Base-by-base conservation (phyloP, 2,329 filamentous ascomycete genomes). In the Coleophoma cylindrospora region DNA sequence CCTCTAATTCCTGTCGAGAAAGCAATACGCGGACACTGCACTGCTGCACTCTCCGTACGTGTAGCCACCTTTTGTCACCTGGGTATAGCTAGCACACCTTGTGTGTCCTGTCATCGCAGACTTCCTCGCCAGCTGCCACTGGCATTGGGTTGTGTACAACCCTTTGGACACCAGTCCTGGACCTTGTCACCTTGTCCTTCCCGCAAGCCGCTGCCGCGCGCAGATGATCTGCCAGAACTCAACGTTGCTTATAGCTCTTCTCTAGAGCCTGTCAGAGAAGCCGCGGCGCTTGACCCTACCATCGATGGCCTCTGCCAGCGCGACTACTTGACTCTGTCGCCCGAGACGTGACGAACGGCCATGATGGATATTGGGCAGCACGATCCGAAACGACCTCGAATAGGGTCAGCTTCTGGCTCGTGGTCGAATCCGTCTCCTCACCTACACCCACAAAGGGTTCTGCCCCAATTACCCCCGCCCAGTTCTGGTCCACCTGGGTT, bases 281-380 rank as follows among this genome's bases (percentile, higher is more conserved):
- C 61, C 61, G 62, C 56, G 47, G 57, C 54, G 56, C 57, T 62
- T 54, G 54, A 62, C 50, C 53, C 58, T 44, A 32, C 41, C 64
- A 62, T 68, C 61, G 57, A 68, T 69, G 67, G 67, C 67, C 65
- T 66, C 59, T 57, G 53, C 55, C 61, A 59, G 53, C 52, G 61
- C 59, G 59, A 54, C 55, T 59, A 53, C 56, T 56, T 64, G 56
- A 64, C 48, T 67, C 71, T 74, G 72, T 68, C 63, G 62, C 62
- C 66, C 67, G 78, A 69, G 36, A 34, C 37, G 19, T 44, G 15
- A 52, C 55, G 52, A 58, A 58, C 53, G 55, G 54, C 48, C 54
- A 65, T 61, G 74, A 83, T 83, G 80, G 80, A 83, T 70, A 70
- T 71, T 71, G 76, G 72, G 68, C 74, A 68, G 69, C 77, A 77